Conservation (phyloP, 371 early-diverging fungal species). For the Mucor plumbeus region DNA sequence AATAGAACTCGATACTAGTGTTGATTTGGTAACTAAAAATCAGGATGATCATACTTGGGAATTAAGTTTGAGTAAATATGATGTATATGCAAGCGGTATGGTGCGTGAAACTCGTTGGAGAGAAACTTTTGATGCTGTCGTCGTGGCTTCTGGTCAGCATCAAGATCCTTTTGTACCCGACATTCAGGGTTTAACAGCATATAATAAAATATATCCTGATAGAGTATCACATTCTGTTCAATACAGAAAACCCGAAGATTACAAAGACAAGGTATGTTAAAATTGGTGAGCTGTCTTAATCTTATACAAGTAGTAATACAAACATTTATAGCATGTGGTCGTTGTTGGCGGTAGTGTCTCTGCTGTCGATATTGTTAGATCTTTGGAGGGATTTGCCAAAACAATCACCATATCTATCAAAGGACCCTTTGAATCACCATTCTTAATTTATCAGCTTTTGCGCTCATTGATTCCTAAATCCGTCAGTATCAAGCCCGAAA, state of each 20-base stretch:
- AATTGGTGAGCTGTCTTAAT: background rate
- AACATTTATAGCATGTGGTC: conserved; percentile 37
- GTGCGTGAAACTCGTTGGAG: conserved; percentile 26
- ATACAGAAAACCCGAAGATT: conserved; percentile 40
- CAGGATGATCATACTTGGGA: conserved; percentile 30
- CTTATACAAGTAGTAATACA: background rate
- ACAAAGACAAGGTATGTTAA: conserved; percentile 39
- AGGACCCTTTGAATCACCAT: conserved; percentile 21
- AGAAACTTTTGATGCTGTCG: conserved; percentile 50
- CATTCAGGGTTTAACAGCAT: conserved; percentile 33
- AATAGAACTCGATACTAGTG: conserved; percentile 33
- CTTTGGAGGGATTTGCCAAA: conserved; percentile 33
- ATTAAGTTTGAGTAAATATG: conserved; percentile 22
- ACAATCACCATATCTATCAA: conserved; percentile 39
- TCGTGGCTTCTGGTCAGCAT: conserved; percentile 39
- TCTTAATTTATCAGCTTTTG: conserved; percentile 27
- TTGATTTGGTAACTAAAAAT: conserved; percentile 21
- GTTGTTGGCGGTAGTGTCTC: conserved; percentile 45
- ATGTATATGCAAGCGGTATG: conserved; percentile 18
- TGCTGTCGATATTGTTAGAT: conserved; percentile 41
- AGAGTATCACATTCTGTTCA: conserved; percentile 41
- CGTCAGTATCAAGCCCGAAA: conserved; percentile 23
- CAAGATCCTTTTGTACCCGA: conserved; percentile 45
- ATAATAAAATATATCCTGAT: conserved; percentile 33
- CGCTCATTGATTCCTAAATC: conserved; percentile 29